A percentile compares a stretch with the other conserved stretches of the same genome.
Evolutionary conservation across 495 filamentous ascomycete genomes (phyloP).

Genomic region (Penicillium manginii): DNA sequence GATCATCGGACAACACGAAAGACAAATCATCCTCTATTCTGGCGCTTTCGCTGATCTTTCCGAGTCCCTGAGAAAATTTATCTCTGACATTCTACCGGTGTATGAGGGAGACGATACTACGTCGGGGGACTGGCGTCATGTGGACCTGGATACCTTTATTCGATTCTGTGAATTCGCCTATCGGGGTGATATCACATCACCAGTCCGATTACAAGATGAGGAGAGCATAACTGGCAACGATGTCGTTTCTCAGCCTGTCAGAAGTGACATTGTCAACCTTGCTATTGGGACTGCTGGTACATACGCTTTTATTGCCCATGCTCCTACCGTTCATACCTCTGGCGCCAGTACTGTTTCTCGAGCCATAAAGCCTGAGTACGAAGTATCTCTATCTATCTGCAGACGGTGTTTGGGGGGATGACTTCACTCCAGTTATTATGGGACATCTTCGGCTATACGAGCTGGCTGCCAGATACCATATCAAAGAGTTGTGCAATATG

Average conservation of each 20-base stretch:
- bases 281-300: too few species aligned
- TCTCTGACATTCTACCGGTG: slow-evolving; percentile 17
- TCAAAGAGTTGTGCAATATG: slow-evolving; percentile 34
- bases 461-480: slow-evolving; percentile 41
- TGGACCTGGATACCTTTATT: slow-evolving; percentile 30
- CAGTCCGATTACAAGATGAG: background rate
- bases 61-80: too few species aligned
- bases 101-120: slow-evolving; percentile 24
- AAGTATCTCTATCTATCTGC: too few species aligned
- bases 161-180: slow-evolving; percentile 36
- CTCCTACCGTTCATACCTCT: slow-evolving; percentile 11
- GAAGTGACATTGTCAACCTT: too few species aligned
- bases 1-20: slow-evolving; percentile 20
- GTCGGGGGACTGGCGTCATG: slow-evolving; percentile 31
- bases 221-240: background rate
- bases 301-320: too few species aligned
- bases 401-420: too few species aligned
- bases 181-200: slow-evolving; percentile 20
- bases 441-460: slow-evolving; percentile 44
- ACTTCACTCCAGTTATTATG: slow-evolving; percentile 43
- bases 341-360: too few species aligned
- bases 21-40: slow-evolving; percentile 29
- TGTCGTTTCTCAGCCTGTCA: slow-evolving; percentile 7
- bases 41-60: slow-evolving; percentile 25
- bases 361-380: too few species aligned